These are phyloP conservation scores for Erythrobasidium yunnanense DNA, from an alignment of 768 basidiomycete species.

Conservation along the genomic window DNA sequence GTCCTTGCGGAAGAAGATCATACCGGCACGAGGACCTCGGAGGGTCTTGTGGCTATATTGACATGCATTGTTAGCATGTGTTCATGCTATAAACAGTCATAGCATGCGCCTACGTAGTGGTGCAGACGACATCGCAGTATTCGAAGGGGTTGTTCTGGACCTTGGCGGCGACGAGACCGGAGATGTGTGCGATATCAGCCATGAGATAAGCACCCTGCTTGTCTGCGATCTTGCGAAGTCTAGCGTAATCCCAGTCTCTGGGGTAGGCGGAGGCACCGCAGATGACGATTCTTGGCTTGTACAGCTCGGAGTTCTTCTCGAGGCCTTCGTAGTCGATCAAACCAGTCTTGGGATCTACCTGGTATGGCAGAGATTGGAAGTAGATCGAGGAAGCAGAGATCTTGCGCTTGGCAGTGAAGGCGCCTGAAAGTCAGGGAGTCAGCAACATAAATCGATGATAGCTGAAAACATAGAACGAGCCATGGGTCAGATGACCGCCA, in stretches of 20 bases:
- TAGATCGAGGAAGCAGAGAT: conserved; percentile 99
- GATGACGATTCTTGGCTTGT: conserved; percentile 88
- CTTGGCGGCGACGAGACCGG: conserved; percentile 83
- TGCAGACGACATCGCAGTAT: conserved; percentile 93
- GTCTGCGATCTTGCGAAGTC: conserved; percentile 68
- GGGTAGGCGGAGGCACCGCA: conserved; percentile 99
- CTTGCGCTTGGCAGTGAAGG: conserved; percentile 85
- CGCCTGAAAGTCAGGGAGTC: conserved; percentile 66
- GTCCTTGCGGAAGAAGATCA: conserved; percentile 97
- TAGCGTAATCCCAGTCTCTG: conserved; percentile 89
- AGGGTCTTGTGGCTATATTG: conserved; percentile 91
- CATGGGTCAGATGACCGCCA: conserved; percentile 60
- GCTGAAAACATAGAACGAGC: neutral
- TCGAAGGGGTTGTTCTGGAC: conserved; percentile 86
- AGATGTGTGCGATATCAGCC: conserved; percentile 94
- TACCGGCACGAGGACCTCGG: conserved; percentile 90
- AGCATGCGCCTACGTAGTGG: conserved; percentile 62
- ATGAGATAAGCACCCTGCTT: conserved; percentile 43
- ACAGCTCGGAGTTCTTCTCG: conserved; percentile 75
- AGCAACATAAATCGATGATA: neutral
- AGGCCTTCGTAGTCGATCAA: conserved; percentile 78
- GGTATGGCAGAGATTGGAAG: conserved; percentile 96
- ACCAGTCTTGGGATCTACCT: conserved; percentile 66
- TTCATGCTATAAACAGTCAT: neutral
- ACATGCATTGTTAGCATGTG: neutral